Evolutionary conservation across 352 stramenopile species (phyloP), one percentile per base, ranked within the genome.

Genomic region (Phytopythium sindhum): DNA sequence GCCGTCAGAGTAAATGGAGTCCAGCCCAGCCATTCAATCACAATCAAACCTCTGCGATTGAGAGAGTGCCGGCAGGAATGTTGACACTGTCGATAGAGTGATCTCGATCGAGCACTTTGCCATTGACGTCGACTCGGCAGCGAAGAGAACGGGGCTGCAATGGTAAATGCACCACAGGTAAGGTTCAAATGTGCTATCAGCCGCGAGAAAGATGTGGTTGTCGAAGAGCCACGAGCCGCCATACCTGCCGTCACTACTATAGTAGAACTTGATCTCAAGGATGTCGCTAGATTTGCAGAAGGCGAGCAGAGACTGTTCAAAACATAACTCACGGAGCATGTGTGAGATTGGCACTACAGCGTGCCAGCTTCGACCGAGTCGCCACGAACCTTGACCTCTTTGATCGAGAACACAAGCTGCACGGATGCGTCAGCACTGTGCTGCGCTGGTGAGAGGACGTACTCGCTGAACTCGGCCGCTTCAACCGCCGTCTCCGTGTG

Each of bases 351-450:
- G 26, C 19, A 23, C n/a, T n/a, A 24, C 33, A 11, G 3, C 33
- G 33, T 14, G 33, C 14, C 5, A 39, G 7, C 33, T 12, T 12
- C 33, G 33, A 39, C 6, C 10, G 33, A 6, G 10, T 55, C 12
- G 15, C 26, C 28, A 59, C 64, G 44, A 57, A 91, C 84, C 63
- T 78, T 76, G 21, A 94, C 76, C 69, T 95, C 87, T 52, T 91
- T 94, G 50, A 92, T 78, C 51, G 83, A 90, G 52, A 93, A 95
- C 42, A 94, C 88, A 23, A 95, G 68, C 65, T 95, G 81, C n/a
- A 87, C 72, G 0, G 77, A 74, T 12, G 79, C 67, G 24, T 89
- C 77, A n/a, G 81, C 72, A 11, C 64, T 65, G 23, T 71, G 60
- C 0, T 61, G 69, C 8, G 57, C 61, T 9, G 80, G 78, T 5